A percentile compares a stretch with the other conserved stretches of the same genome.
These are phyloP conservation scores for Cryptococcus deneoformans DNA, from an alignment of 1,284 basidiomycete species.

Conservation along the genomic window DNA sequence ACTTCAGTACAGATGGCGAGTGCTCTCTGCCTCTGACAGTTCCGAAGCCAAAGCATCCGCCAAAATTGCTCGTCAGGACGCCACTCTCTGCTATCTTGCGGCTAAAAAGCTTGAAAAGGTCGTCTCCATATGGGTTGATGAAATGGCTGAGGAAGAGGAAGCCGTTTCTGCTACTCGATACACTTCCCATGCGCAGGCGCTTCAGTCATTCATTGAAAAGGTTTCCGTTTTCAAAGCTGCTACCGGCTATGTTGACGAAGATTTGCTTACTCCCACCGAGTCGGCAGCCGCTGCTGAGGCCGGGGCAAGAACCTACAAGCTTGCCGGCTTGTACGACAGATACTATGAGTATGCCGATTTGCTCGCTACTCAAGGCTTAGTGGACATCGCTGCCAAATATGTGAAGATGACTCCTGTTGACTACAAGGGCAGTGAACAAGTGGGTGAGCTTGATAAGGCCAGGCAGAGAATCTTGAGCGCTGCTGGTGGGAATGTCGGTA, in stretches of 20 bases:
- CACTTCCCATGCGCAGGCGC: conserved; percentile 79
- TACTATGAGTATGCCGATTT: conserved; percentile 96
- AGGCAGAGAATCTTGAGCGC: conserved; percentile 53
- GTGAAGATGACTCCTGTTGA: conserved; percentile 75
- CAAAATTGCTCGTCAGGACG: conserved; percentile 74
- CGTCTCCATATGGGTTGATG: conserved; percentile 89
- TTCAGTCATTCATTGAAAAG: conserved; percentile 96
- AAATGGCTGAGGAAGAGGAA: conserved; percentile 81
- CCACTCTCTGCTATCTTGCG: conserved; percentile 88
- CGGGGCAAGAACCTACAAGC: conserved; percentile 70
- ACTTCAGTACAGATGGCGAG: conserved; percentile 76
- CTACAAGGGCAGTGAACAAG: conserved; percentile 64
- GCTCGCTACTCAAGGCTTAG: conserved; percentile 82
- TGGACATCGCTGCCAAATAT: conserved; percentile 78
- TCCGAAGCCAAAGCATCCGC: conserved; percentile 53
- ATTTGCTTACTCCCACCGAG: conserved; percentile 57
- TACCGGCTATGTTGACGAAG: conserved; percentile 79
- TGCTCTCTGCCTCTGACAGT: conserved; percentile 55
- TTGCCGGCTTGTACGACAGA: conserved; percentile 82
- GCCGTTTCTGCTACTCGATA: conserved; percentile 58
- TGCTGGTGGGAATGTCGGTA: conserved; percentile 19
- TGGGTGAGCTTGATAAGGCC: conserved; percentile 57
- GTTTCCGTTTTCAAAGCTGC: conserved; percentile 91
- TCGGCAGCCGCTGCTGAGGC: conserved; percentile 53
- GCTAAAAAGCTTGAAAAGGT: conserved; percentile 85